Conservation (phyloP, 352 stramenopile species). For the Phytopythium cucurbitacearum region DNA sequence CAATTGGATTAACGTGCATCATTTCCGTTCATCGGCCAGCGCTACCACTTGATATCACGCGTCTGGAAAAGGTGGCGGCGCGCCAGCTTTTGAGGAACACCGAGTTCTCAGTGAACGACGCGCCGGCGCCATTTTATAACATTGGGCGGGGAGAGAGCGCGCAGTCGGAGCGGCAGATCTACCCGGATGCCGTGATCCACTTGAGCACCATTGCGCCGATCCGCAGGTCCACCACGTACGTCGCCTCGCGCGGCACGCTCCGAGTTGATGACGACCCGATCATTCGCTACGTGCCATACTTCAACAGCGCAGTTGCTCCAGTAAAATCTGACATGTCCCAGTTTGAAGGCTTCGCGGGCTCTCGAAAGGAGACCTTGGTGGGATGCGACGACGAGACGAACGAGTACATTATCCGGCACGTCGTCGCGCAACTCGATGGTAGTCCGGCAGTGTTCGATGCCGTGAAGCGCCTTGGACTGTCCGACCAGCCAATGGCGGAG, state of each 20-base stretch:
- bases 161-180: slow-evolving; percentile 20
- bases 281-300: slow-evolving; percentile 71
- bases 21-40: neutral
- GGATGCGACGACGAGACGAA: slow-evolving; percentile 60
- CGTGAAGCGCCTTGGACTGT: slow-evolving; percentile 37
- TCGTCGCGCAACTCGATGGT: slow-evolving; percentile 28
- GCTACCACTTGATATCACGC: slow-evolving; percentile 25
- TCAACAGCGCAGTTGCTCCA: slow-evolving; percentile 23
- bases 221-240: slow-evolving; percentile 65
- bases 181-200: slow-evolving; percentile 32
- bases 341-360: slow-evolving; percentile 28
- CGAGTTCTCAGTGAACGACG: slow-evolving; percentile 10
- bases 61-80: slow-evolving; percentile 41
- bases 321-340: slow-evolving; percentile 20
- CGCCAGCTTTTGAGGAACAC: slow-evolving; percentile 34
- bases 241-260: slow-evolving; percentile 41
- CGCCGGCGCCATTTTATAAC: slow-evolving; percentile 28
- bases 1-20: no score
- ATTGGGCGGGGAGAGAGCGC: slow-evolving; percentile 41
- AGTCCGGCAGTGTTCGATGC: slow-evolving; percentile 41
- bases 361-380: slow-evolving; percentile 32
- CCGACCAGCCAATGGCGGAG: slow-evolving; percentile 54
- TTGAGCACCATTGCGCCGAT: slow-evolving; percentile 37
- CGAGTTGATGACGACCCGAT: slow-evolving; percentile 76
- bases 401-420: slow-evolving; percentile 62